Conservation (phyloP, 106 monocot species). For the Narthecium ossifragum region DNA sequence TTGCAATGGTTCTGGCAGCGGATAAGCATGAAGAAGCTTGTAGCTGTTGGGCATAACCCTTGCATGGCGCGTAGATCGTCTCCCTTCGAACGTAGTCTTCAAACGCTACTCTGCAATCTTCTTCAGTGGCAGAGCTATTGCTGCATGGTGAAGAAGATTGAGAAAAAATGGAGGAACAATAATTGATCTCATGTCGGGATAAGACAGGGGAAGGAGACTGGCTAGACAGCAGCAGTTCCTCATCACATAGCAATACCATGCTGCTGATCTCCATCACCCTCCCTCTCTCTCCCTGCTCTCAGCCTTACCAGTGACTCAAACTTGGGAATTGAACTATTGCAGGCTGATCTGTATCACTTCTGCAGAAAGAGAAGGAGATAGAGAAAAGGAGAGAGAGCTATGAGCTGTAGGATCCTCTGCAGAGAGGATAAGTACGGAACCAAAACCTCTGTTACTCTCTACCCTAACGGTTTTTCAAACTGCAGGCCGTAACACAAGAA, state of each 20-base stretch:
- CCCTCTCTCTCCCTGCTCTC: background rate
- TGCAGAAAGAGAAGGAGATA: background rate
- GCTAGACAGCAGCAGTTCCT: slow-evolving; percentile 6
- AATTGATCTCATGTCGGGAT: background rate
- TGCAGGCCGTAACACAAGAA: background rate
- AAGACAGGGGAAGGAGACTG: background rate
- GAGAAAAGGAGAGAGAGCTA: background rate
- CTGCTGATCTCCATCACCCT: slow-evolving; percentile 7
- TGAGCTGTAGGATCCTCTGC: background rate
- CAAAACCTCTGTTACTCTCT: background rate
- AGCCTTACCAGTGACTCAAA: background rate
- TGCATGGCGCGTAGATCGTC: background rate
- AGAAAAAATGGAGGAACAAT: background rate
- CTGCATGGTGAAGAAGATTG: background rate
- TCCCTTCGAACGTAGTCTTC: slow-evolving; percentile 22
- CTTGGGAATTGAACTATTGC: background rate
- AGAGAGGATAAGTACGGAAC: background rate
- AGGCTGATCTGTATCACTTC: background rate
- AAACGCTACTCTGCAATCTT: slow-evolving; percentile 10
- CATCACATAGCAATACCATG: slow-evolving; percentile 18
- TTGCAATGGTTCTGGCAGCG: slow-evolving; percentile 27
- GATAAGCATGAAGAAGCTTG: slow-evolving; percentile 4
- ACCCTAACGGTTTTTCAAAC: background rate
- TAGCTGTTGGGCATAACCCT: slow-evolving; percentile 21
- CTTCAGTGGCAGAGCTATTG: background rate